Evolutionary conservation across 805 yeast species (phyloP), one percentile per base, ranked within the genome.

Genomic region (Saccharomycopsis fodiens): DNA sequence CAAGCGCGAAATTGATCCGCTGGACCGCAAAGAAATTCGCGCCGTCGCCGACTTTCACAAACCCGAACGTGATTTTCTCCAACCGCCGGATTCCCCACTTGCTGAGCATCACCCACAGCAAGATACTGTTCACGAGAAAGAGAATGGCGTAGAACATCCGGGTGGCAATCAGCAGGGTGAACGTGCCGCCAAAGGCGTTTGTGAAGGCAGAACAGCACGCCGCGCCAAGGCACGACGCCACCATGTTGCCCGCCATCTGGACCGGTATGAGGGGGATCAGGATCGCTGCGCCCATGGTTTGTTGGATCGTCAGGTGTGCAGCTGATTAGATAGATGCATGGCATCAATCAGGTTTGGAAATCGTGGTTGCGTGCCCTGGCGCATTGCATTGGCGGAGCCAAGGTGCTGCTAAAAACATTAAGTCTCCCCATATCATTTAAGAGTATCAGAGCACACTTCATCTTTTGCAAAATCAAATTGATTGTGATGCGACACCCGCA

Each of bases 31-130:
- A 85, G 63, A 91, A 93, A 46, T 84, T 82, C 19, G 78, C 76
- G 12, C 93, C 95, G 37, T 80, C 78, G 35, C 76, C 79, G 52
- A 72, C 72, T 55, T 80, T 81, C 57, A 85, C 76, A 48, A 74
- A 69, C 12, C 86, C 87, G 64, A 80, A 73, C 0, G 86, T 72
- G 5, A 87, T 69, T 48, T 73, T 74, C 50, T 83, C 93, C 6
- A 93, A 78, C 64, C 84, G 76, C 48, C 77, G 70, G 16, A 82
- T 73, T 3, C 91, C 79, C 62, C 84, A 82, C 51, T 87, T 87
- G 15, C 94, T 79, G 45, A 93, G 74, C 66, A 85, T 85, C n/a
- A 87, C 66, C 99, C 99, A 93, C 8, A 97, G 85, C 13, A 93
- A 51, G 23, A 87, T 67, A 19, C 95, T 84, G 66, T 89, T 91